Evolutionary conservation across 176 grass and related monocot species (phyloP).

Genomic region (Aegilops speltoides): DNA sequence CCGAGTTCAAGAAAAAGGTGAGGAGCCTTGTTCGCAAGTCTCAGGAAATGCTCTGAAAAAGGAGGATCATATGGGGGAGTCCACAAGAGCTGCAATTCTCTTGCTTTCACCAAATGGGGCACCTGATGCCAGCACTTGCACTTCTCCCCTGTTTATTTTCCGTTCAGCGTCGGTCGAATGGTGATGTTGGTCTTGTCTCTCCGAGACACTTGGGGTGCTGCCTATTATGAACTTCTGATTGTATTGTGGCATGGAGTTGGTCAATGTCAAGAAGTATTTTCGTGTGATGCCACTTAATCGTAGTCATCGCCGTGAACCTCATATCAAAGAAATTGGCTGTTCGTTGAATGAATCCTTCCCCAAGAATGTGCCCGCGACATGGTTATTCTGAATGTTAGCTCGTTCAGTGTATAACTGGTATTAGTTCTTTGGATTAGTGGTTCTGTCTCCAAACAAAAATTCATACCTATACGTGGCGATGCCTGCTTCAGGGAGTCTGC

Average conservation of each 20-base stretch:
- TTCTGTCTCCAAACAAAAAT: no score
- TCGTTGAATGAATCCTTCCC: not conserved
- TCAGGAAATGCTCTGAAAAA: conserved; percentile 83
- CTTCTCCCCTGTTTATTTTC: conserved; percentile 51
- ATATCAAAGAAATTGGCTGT: not conserved
- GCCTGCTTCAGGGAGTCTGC: no score
- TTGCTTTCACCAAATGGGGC: not conserved
- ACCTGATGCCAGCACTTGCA: conserved; percentile 27
- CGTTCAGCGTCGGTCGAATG: conserved; percentile 36
- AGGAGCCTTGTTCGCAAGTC: conserved; percentile 72
- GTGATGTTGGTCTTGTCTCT: conserved; percentile 36
- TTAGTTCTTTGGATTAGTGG: no score
- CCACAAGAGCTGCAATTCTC: conserved; percentile 24
- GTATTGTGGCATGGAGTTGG: conserved; percentile 41
- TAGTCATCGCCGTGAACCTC: conserved; percentile 23
- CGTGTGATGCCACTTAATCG: conserved; percentile 37
- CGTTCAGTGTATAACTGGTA: not conserved
- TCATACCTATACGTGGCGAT: no score
- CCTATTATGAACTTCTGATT: conserved; percentile 31
- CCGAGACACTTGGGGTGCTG: conserved; percentile 27
- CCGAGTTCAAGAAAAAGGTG: conserved; percentile 96
- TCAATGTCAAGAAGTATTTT: conserved; percentile 33
- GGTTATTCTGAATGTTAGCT: not conserved
- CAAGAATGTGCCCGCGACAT: not conserved
- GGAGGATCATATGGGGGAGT: conserved; percentile 32